Base-by-base conservation (phyloP, 768 basidiomycete genomes). In the Termitomyces sp. region DNA sequence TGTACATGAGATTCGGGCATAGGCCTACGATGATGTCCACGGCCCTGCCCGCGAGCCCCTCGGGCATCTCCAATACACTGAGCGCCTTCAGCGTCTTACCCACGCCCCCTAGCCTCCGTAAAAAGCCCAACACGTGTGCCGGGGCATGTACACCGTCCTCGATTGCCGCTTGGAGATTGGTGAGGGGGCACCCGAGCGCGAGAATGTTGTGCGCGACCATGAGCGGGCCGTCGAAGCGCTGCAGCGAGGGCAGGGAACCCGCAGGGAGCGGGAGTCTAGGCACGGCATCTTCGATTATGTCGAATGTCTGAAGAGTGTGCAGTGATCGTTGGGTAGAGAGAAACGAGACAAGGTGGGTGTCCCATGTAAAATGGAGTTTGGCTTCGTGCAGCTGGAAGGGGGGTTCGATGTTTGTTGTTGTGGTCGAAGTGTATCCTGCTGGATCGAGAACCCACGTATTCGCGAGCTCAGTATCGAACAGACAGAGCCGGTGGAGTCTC, bases 291-390 rank as follows among this genome's bases (percentile, higher is more conserved):
- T 40, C 39, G n/a, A 40, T 19, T 9, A 9, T 10, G 25, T 44
- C 71, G 41, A 66, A 60, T 5, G 69, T 58, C 44, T 75, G 72
- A 43, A 85, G 67, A 10, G 55, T 60, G 50, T 65, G 71, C 37
- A 86, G 69, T 30, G 73, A 68, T 12, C 63, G 66, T 63, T 85
- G 82, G 49, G 64, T 66, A 54, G 76, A 69, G 28, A 85, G 68
- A 66, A 86, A 86, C 16, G 69, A 68, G 52, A 76, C 73, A 9
- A 79, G 53, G 46, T 75, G 64, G 0, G 57, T 43, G 60, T 82
- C 80, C 81, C 83, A 85, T 6, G 68, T 60, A 48, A 83, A 72
- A 44, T 72, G 70, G n/a, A 85, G 64, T 25, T 70, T 74, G 4
- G 77, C 74, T 44, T 84, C 80, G 45, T 64, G 68, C 23, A 85